Conservation (phyloP, 2,329 filamentous ascomycete species). For the Rachicladosporium sp. region DNA sequence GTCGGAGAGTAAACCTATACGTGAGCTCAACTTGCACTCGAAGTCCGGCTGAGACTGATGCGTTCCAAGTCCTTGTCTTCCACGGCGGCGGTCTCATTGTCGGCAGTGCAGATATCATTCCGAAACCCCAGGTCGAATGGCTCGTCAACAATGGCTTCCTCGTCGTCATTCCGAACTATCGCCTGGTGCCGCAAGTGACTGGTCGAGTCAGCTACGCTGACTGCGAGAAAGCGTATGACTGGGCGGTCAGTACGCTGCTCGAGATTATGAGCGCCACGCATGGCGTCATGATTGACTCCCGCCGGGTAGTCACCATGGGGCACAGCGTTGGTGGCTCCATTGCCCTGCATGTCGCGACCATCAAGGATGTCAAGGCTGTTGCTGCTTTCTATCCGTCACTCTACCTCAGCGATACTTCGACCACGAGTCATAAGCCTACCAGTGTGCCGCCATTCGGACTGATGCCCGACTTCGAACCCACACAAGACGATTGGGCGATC, state of each 20-base stretch:
- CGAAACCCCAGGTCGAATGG: conserved; percentile 11
- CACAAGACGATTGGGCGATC: conserved; percentile 7
- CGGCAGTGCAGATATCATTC: conserved; percentile 11
- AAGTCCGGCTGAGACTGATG: background rate
- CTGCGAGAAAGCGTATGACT: conserved; percentile 24
- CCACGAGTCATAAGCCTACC: conserved; percentile 7
- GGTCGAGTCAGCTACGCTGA: conserved; percentile 24
- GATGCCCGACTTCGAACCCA: conserved; percentile 10
- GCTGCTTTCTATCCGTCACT: conserved; percentile 13
- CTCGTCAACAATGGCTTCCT: conserved; percentile 8
- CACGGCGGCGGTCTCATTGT: conserved; percentile 11
- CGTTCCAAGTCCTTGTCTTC: conserved; percentile 7
- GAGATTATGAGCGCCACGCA: conserved; percentile 5
- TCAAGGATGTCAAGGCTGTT: conserved; percentile 8
- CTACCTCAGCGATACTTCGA: conserved; percentile 6
- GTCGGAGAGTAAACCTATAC: conserved; percentile 6
- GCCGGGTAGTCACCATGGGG: conserved; percentile 26
- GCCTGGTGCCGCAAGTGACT: conserved; percentile 24
- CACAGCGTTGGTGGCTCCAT: conserved; percentile 27
- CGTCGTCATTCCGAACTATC: conserved; percentile 15
- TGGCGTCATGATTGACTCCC: conserved; percentile 16
- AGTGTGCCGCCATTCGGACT: conserved; percentile 9
- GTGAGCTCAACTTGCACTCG: conserved; percentile 3
- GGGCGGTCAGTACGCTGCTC: conserved; percentile 24
- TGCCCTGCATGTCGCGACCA: conserved; percentile 33